Percentiles rank a stretch among this genome's conserved stretches.
Conservation (phyloP, 176 grass and related monocot genomes). For the Tuctoria greenei region DNA sequence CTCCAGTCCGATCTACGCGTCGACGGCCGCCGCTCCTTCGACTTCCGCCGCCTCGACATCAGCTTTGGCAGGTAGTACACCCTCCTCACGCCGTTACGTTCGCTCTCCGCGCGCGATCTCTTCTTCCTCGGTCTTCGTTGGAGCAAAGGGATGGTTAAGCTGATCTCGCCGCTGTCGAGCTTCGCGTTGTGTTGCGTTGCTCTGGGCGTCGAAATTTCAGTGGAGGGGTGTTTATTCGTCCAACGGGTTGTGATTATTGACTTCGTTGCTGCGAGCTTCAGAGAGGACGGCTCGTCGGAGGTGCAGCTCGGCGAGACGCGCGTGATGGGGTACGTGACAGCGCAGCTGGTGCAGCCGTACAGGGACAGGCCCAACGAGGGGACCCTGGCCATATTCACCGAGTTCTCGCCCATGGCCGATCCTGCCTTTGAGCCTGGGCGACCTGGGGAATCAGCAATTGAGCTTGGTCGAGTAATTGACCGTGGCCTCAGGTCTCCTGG, state of each 20-base stretch:
- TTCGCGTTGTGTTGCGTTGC: not conserved
- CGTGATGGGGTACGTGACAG: conserved; percentile 82
- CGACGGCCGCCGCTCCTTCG: conserved; percentile 84
- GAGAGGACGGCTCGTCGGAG: conserved; percentile 83
- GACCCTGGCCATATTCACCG: conserved; percentile 77
- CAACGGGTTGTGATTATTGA: not conserved
- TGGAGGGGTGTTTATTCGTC: not conserved
- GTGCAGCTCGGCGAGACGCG: conserved; percentile 88
- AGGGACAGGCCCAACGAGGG: conserved; percentile 91
- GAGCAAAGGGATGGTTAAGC: no score
- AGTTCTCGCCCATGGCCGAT: conserved; percentile 98
- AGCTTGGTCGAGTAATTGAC: conserved; percentile 85
- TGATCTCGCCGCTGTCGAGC: not conserved
- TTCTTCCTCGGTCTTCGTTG: not conserved
- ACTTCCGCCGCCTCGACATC: conserved; percentile 75
- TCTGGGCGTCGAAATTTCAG: not conserved
- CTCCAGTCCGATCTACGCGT: conserved; percentile 73
- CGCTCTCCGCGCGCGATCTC: not conserved
- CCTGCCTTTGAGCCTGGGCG: conserved; percentile 80
- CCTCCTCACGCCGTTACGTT: not conserved
- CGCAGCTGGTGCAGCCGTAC: conserved; percentile 82
- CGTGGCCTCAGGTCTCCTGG: conserved; percentile 71
- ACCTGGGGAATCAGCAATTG: conserved; percentile 75
- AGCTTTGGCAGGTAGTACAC: conserved; percentile 70
- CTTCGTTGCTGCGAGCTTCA: conserved; percentile 15